Evolutionary conservation across 257 asterid genomes (phyloP), one percentile per base, ranked within the genome.

Genomic region (Penstemon barbatus): DNA sequence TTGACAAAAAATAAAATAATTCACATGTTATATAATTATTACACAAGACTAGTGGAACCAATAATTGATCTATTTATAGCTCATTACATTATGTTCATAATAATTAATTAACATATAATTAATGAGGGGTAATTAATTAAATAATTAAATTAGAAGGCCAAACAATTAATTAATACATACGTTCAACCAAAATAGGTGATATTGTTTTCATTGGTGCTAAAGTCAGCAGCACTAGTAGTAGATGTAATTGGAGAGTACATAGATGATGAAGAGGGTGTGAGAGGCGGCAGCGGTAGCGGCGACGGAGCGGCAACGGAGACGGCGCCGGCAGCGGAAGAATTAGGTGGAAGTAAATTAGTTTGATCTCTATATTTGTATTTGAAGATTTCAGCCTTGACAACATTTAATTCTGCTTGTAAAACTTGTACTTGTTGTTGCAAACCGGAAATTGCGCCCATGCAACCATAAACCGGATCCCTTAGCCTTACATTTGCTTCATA

Each of bases 401-500:
- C 84, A 63, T 73, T 81, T 6, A 91, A 65, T 56, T 88, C 86
- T 0, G 84, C 85, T 74, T 89, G 92, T 48, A 88, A 43, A 15
- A 83, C 19, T 60, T 86, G 87, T 8, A 91, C 82, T 56, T 91
- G 82, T 36, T 88, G 92, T 60, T 91, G 96, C 67, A 91, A 75
- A 9, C 86, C 71, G 12, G 96, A 84, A 48, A 91, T 84, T 0
- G 89, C 83, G 39, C 98, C 97, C 91, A 91, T 83, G 95, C 96
- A 89, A 9, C 96, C 98, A 25, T 89, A 85, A 7, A 91, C 91
- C 0, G 98, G 98, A 77, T 91, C 96, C 58, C 88, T 83, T 37
- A 89, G 72, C 84, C 98, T 75, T 49, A 84, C 89, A 59, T 84
- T 87, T 12, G 98, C 98, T 70, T 91, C 98, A 44, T 87, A 91